Percentiles rank a stretch among this genome's conserved stretches.
Conservation (phyloP, 2,329 filamentous ascomycete species). For the Dactylonectria estremocensis region DNA sequence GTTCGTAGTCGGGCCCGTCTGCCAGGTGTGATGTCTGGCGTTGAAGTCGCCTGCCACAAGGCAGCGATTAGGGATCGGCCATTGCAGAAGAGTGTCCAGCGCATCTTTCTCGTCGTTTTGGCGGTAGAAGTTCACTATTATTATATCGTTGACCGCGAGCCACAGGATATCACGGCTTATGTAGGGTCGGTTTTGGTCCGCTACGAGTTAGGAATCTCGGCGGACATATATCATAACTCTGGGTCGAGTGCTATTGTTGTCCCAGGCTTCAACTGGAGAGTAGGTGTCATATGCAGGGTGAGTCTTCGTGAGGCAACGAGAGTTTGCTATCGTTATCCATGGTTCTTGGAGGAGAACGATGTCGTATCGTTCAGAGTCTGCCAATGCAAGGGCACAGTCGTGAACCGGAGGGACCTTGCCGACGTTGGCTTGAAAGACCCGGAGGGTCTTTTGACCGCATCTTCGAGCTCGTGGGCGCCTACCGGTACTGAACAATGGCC, state of each 20-base stretch:
- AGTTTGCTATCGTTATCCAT: slow-evolving; percentile 25
- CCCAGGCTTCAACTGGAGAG: slow-evolving; percentile 31
- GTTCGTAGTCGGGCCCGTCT: slow-evolving; percentile 27
- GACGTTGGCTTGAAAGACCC: slow-evolving; percentile 35
- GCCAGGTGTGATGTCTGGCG: slow-evolving; percentile 34
- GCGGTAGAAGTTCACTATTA: slow-evolving; percentile 38
- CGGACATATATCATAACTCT: slow-evolving; percentile 38
- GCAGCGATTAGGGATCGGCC: slow-evolving; percentile 27
- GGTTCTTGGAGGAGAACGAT: slow-evolving; percentile 37
- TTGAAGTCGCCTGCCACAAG: slow-evolving; percentile 41
- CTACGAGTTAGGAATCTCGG: slow-evolving; percentile 21
- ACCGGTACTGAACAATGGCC: too few relatives aligned
- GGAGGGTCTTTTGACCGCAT: not conserved
- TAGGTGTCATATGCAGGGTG: slow-evolving; percentile 28
- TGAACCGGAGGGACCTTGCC: slow-evolving; percentile 31
- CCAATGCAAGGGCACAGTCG: slow-evolving; percentile 34
- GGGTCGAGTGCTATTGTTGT: slow-evolving; percentile 27
- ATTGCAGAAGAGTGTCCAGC: slow-evolving; percentile 29
- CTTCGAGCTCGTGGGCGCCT: too few relatives aligned
- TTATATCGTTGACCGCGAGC: slow-evolving; percentile 32
- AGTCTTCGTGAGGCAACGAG: slow-evolving; percentile 31
- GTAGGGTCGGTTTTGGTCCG: slow-evolving; percentile 30
- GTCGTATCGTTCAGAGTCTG: slow-evolving; percentile 33
- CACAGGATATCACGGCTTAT: slow-evolving; percentile 32
- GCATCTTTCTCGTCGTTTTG: slow-evolving; percentile 29